Evolutionary conservation across 2,329 filamentous ascomycete species (phyloP).

Genomic region (Pseudogymnoascus sp.): DNA sequence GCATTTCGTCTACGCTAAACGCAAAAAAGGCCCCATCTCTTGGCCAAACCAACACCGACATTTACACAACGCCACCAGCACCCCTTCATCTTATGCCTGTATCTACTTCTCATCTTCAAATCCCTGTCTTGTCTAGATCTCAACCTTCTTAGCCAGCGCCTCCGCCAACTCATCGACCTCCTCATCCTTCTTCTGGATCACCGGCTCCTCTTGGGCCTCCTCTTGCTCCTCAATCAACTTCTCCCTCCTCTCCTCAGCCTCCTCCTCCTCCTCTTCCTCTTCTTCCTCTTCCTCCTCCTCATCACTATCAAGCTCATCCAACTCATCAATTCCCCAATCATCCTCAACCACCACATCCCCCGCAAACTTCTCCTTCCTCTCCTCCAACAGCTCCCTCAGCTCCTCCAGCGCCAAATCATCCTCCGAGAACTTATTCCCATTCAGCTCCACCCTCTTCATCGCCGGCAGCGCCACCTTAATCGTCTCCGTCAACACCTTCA

Average conservation of each 20-base stretch:
- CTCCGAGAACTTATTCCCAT: constrained; percentile 90
- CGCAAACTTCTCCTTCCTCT: constrained; percentile 66
- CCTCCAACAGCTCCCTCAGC: constrained; percentile 64
- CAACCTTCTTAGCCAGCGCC: constrained; percentile 57
- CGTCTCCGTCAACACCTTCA: constrained; percentile 64
- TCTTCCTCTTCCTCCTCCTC: constrained; percentile 62
- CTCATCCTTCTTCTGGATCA: constrained; percentile 62
- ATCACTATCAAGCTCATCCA: constrained; percentile 64
- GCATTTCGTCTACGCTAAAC: constrained; percentile 8
- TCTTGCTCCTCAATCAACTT: constrained; percentile 62
- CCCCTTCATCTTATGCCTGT: background rate
- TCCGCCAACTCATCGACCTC: constrained; percentile 76
- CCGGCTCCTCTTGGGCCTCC: constrained; percentile 64
- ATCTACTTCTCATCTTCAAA: background rate
- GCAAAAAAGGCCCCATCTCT: constrained; percentile 5
- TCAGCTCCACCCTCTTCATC: constrained; percentile 81
- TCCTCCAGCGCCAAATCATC: constrained; percentile 65
- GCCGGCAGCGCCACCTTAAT: constrained; percentile 61
- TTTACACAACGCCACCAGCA: constrained; percentile 2
- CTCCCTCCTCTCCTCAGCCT: constrained; percentile 58
- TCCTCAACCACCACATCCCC: constrained; percentile 65
- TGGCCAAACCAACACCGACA: constrained; percentile 1
- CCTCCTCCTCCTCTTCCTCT: constrained; percentile 51
- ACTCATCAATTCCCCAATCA: constrained; percentile 75
- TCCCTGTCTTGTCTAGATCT: constrained; percentile 3